These are phyloP conservation scores for Suhomyces coccinellae DNA, from an alignment of 1,139 yeast species.

Conservation along the genomic window DNA sequence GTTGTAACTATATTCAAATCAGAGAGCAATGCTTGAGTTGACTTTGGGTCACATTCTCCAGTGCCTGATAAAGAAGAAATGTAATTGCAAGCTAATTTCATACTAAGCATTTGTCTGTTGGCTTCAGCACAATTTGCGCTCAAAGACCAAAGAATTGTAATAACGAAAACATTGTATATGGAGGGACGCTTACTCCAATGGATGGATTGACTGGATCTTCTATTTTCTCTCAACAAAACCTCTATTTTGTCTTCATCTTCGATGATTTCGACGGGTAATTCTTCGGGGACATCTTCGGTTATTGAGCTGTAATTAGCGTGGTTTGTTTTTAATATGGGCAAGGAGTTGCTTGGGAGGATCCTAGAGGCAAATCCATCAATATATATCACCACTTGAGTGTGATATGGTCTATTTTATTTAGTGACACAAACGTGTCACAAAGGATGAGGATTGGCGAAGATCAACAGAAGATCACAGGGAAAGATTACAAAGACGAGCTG, in stretches of 20 bases:
- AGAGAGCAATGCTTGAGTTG: constrained; percentile 38
- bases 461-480: too few relatives aligned
- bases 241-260: constrained; percentile 38
- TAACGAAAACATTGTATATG: constrained; percentile 30
- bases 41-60: constrained; percentile 30
- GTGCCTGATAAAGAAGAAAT: constrained; percentile 10
- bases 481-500: too few relatives aligned
- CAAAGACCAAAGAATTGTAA: constrained; percentile 31
- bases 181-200: constrained; percentile 27
- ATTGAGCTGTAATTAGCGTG: neutral
- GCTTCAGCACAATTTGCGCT: constrained; percentile 35
- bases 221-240: constrained; percentile 40
- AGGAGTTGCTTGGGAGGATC: too few relatives aligned
- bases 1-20: constrained; percentile 34
- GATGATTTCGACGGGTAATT: constrained; percentile 31
- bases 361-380: too few relatives aligned
- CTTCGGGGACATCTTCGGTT: constrained; percentile 27
- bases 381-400: too few relatives aligned
- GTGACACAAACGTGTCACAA: too few relatives aligned
- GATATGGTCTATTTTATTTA: too few relatives aligned
- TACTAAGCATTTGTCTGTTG: constrained; percentile 34
- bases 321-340: neutral
- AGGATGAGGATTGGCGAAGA: too few relatives aligned
- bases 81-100: constrained; percentile 41
- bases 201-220: constrained; percentile 33